phyloP scores from a whole-genome alignment of 1,284 basidiomycete species.

The Malassezia nana region DNA sequence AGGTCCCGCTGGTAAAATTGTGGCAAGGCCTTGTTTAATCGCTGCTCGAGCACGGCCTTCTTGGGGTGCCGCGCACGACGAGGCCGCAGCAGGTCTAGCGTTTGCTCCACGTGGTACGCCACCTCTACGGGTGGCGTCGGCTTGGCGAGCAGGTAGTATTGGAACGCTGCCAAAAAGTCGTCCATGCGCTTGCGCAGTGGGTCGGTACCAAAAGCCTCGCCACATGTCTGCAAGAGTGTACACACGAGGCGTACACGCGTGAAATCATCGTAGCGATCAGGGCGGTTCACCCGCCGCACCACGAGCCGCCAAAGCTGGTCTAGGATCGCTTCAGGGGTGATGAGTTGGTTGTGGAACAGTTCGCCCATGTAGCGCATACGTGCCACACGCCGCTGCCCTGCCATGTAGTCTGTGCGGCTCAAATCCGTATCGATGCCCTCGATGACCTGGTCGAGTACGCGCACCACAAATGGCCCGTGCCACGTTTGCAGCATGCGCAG shows the following conservation, averaged over 20 bases:
- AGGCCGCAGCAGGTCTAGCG: constrained; percentile 9
- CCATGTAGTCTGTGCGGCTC: constrained; percentile 82
- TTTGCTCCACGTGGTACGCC: constrained; percentile 90
- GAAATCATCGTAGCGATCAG: constrained; percentile 87
- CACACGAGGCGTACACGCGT: constrained; percentile 88
- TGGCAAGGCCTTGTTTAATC: not conserved
- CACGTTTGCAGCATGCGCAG: constrained; percentile 86
- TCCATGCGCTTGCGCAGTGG: constrained; percentile 5
- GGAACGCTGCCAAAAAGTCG: constrained; percentile 4
- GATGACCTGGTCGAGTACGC: constrained; percentile 83
- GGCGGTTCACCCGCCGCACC: constrained; percentile 79
- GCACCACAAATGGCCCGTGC: constrained; percentile 74
- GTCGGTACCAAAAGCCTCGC: constrained; percentile 83
- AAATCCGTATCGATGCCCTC: constrained; percentile 83
- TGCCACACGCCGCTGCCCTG: constrained; percentile 83
- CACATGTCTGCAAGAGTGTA: constrained; percentile 83
- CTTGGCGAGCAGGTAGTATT: constrained; percentile 57
- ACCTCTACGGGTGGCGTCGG: constrained; percentile 78
- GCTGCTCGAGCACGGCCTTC: not conserved
- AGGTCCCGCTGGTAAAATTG: not conserved
- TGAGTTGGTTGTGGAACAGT: constrained; percentile 88
- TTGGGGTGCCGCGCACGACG: constrained; percentile 2
- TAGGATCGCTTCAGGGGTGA: constrained; percentile 79
- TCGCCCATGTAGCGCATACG: constrained; percentile 90
- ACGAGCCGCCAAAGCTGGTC: constrained; percentile 87